These are phyloP conservation scores for Cucurbita ficifolia DNA, from an alignment of 306 rosid genomes.

Conservation along the genomic window DNA sequence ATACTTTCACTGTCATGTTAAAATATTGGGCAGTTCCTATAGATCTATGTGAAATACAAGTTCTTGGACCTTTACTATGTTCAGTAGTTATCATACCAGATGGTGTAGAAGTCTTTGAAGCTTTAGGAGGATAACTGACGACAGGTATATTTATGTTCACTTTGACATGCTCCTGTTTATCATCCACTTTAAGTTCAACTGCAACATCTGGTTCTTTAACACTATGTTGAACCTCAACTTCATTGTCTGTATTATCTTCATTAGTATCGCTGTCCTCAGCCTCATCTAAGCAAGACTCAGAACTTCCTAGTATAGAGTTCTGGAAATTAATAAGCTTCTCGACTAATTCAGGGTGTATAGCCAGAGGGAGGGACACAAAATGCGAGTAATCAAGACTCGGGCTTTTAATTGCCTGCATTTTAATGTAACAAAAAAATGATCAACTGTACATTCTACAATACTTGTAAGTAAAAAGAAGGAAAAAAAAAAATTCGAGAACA, in stretches of 20 bases:
- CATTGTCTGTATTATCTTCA: conserved; percentile 27
- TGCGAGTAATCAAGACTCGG: conserved; percentile 75
- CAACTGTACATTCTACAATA: neutral
- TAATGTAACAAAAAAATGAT: neutral
- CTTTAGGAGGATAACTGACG: conserved; percentile 54
- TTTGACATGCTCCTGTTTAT: conserved; percentile 27
- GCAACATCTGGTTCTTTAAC: conserved; percentile 39
- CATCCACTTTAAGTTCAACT: conserved; percentile 38
- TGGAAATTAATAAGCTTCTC: conserved; percentile 65
- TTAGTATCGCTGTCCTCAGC: conserved; percentile 26
- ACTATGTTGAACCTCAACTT: conserved; percentile 28
- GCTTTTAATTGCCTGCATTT: conserved; percentile 51
- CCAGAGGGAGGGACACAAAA: conserved; percentile 92
- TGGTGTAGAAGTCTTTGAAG: conserved; percentile 28
- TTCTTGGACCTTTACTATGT: neutral
- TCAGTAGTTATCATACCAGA: conserved; percentile 37
- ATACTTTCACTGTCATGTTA: neutral
- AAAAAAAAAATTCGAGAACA: neutral
- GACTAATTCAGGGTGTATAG: conserved; percentile 75
- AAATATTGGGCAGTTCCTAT: neutral
- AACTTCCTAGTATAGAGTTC: conserved; percentile 42
- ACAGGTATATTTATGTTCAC: conserved; percentile 44
- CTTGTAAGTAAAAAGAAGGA: neutral
- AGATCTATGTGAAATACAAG: neutral
- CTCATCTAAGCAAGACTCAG: conserved; percentile 23